Evolutionary conservation across 345 rosid genomes (phyloP).

Genomic region (Excoecaria agallocha): DNA sequence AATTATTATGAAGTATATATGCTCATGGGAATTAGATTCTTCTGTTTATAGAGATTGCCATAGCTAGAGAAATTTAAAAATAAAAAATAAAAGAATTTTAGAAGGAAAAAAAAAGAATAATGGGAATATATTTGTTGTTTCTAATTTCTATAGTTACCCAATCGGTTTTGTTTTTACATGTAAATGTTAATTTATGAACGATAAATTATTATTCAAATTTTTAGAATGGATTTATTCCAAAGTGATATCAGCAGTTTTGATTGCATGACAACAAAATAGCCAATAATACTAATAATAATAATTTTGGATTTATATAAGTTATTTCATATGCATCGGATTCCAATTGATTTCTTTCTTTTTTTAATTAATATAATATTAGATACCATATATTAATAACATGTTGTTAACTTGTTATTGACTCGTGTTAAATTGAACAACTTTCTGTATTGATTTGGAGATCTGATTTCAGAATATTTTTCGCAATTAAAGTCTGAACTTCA

Average conservation of each 20-base stretch:
- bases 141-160: conserved; percentile 1
- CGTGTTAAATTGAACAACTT: too few species aligned
- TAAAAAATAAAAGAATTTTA: too few species aligned
- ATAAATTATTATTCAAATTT: neutral
- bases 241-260: neutral
- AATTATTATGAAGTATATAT: conserved; percentile 55
- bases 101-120: neutral
- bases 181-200: neutral
- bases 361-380: neutral
- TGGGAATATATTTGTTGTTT: conserved; percentile 1
- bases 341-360: neutral
- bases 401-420: too few species aligned
- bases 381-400: too few species aligned
- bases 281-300: neutral
- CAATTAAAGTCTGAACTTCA: too few species aligned
- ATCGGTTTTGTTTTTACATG: conserved; percentile 11
- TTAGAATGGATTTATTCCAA: neutral
- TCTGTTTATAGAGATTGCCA: conserved; percentile 62
- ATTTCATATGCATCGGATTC: neutral
- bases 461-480: too few species aligned
- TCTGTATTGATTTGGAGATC: too few species aligned
- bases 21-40: conserved; percentile 56
- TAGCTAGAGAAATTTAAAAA: conserved; percentile 11
- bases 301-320: neutral
- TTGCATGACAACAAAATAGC: neutral